Conservation (phyloP, 2,329 filamentous ascomycete species). For the Dactylonectria estremocensis region DNA sequence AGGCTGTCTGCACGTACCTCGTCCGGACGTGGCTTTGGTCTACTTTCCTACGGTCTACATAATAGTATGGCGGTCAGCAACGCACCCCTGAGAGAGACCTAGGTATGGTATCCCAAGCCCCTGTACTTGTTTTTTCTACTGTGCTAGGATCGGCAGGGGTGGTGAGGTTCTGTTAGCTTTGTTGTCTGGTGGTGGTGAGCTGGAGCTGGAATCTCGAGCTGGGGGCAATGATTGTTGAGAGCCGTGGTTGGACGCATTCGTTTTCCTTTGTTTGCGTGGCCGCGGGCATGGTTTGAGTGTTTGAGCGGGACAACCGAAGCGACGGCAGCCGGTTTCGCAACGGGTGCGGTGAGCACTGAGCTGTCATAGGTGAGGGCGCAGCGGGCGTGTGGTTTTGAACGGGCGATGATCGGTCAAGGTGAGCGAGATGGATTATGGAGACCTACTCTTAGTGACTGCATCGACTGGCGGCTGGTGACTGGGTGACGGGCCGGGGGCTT, state of each 20-base stretch:
- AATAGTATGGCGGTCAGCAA: slow-evolving; percentile 17
- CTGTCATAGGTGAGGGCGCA: neutral
- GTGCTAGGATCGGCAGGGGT: slow-evolving; percentile 48
- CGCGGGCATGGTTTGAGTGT: slow-evolving; percentile 2
- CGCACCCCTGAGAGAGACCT: slow-evolving; percentile 23
- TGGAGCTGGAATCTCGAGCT: slow-evolving; percentile 6
- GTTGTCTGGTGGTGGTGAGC: slow-evolving; percentile 21
- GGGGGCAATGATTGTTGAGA: neutral
- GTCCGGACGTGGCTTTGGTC: slow-evolving; percentile 21
- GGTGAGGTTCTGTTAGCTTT: slow-evolving; percentile 27
- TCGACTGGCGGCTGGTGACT: slow-evolving; percentile 4
- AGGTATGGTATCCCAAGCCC: slow-evolving; percentile 29
- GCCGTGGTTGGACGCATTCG: slow-evolving; percentile 32
- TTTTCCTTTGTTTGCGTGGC: neutral
- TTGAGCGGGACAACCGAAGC: neutral
- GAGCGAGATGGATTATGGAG: slow-evolving; percentile 16
- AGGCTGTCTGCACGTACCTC: slow-evolving; percentile 18
- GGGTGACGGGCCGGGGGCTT: slow-evolving; percentile 21
- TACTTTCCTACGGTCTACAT: slow-evolving; percentile 7
- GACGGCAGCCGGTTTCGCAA: slow-evolving; percentile 1
- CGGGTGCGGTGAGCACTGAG: slow-evolving; percentile 14
- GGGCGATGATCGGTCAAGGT: slow-evolving; percentile 17
- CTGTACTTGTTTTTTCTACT: slow-evolving; percentile 38
- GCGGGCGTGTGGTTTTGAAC: neutral
- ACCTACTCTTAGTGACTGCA: too few species aligned